Evolutionary conservation across 148 eudicot species (phyloP), one percentile per base, ranked within the genome.

Genomic region (Camellia granthamiana): DNA sequence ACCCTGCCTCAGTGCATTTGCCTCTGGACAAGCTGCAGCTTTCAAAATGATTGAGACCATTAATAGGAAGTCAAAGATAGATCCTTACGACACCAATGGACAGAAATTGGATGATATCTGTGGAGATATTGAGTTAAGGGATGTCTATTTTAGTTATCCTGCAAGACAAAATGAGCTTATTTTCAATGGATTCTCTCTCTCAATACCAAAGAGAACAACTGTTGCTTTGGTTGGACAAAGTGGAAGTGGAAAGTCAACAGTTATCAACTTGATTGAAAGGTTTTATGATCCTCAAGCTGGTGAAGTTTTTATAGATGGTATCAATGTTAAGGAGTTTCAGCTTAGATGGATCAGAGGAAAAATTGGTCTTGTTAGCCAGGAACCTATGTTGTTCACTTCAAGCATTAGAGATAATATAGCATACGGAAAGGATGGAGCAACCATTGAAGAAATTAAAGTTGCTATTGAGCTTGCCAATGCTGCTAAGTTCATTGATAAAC

Each of bases 171-270:
- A 83, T 69, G 85, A 82, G 7, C 81, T 77, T 41, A 78, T 83
- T 23, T 80, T 85, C 43, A 19, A 61, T 12, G 86, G 86, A 78
- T 83, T 86, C 69, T 81, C 82, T 21, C 77, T 86, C 16, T 14
- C 49, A 21, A 83, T 86, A 51, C 81, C 88, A 4, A 83, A 72
- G 44, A 86, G 88, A 61, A 81, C 77, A 51, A 86, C 84, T 47
- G 82, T 71, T 59, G 88, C 88, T 81, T 66, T 86, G 41, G 86
- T 86, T 61, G 88, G 88, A 63, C 84, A 78, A n/a, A 86, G 88
- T 69, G 88, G 88, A 42, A 83, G 88, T 78, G 88, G 88, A 15
- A 86, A 86, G 78, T 86, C 88, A 62, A 86, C 86, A 44, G 84
- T 86, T 69, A 81, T 86, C 47, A 81, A 74, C 79, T 76, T 86